Evolutionary conservation across 208 protist genomes (phyloP).

Genomic region (Strigomonas galati): DNA sequence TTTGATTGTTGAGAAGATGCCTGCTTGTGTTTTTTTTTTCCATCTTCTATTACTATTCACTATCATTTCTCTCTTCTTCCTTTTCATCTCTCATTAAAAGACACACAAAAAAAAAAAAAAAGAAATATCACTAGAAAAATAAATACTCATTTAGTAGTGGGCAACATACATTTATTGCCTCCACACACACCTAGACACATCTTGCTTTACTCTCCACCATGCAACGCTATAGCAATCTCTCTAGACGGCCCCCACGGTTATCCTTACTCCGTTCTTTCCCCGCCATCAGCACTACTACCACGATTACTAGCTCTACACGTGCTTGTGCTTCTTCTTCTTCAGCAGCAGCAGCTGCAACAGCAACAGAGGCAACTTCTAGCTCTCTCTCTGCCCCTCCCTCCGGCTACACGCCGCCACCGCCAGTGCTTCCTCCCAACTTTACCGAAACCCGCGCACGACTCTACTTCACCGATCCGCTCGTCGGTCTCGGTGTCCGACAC

Average conservation of each 20-base stretch:
- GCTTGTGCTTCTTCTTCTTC: not conserved
- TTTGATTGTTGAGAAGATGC: not conserved
- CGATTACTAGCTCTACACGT: too few relatives aligned
- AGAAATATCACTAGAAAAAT: not conserved
- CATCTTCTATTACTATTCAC: not conserved
- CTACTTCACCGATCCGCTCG: constrained; percentile 64
- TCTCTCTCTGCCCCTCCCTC: not conserved
- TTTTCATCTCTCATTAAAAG: not conserved
- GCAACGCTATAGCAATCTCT: too few relatives aligned
- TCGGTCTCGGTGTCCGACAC: constrained; percentile 58
- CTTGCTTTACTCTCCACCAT: too few relatives aligned
- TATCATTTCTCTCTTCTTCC: constrained; percentile 1
- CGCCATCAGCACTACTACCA: too few relatives aligned
- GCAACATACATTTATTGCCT: too few relatives aligned
- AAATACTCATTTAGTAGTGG: not conserved
- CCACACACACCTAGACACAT: too few relatives aligned
- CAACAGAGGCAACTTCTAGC: not conserved
- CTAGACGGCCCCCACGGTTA: too few relatives aligned
- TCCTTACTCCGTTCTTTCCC: too few relatives aligned
- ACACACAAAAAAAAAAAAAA: not conserved
- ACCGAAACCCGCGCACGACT: constrained; percentile 13
- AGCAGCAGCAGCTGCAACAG: not conserved
- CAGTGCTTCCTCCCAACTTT: not conserved
- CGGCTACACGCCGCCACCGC: not conserved
- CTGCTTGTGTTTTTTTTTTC: constrained; percentile 7